These are phyloP conservation scores for Metschnikowia sp. DNA, from an alignment of 805 yeast species.

Conservation along the genomic window DNA sequence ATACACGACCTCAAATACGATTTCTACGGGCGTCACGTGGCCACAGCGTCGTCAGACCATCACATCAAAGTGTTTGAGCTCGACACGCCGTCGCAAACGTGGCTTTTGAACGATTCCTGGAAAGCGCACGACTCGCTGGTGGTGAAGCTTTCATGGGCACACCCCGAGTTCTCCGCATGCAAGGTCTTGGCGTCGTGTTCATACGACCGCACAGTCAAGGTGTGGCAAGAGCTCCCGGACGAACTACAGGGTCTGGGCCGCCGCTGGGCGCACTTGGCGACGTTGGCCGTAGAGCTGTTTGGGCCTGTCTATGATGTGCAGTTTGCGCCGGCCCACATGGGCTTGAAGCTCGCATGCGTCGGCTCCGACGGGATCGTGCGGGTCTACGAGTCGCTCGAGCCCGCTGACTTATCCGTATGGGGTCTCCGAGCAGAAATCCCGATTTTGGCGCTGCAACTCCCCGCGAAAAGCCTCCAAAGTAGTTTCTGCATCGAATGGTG, in stretches of 20 bases:
- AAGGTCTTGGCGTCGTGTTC: slow-evolving; percentile 84
- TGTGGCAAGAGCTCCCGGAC: slow-evolving; percentile 88
- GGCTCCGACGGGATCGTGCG: slow-evolving; percentile 87
- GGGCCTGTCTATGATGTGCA: slow-evolving; percentile 89
- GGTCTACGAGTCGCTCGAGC: slow-evolving; percentile 84
- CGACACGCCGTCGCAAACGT: slow-evolving; percentile 60
- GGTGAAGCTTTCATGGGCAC: slow-evolving; percentile 84
- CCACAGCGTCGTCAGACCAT: slow-evolving; percentile 94
- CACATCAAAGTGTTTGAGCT: slow-evolving; percentile 86
- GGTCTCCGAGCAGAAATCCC: slow-evolving; percentile 67
- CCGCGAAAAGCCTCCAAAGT: slow-evolving; percentile 78
- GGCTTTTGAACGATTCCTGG: slow-evolving; percentile 89
- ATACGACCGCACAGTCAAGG: slow-evolving; percentile 80
- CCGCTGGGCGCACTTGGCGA: slow-evolving; percentile 75
- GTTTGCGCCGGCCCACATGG: slow-evolving; percentile 83
- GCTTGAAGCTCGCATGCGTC: slow-evolving; percentile 77
- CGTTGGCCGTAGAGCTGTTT: slow-evolving; percentile 72
- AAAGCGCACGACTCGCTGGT: slow-evolving; percentile 91
- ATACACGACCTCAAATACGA: slow-evolving; percentile 89
- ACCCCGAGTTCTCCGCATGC: slow-evolving; percentile 78
- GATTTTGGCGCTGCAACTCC: slow-evolving; percentile 59
- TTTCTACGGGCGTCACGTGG: slow-evolving; percentile 87
- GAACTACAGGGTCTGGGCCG: slow-evolving; percentile 75
- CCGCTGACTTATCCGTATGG: slow-evolving; percentile 85
- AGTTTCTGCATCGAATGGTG: slow-evolving; percentile 90